Base-by-base conservation (phyloP, 2,329 filamentous ascomycete species). In the Colletotrichum scovillei region DNA sequence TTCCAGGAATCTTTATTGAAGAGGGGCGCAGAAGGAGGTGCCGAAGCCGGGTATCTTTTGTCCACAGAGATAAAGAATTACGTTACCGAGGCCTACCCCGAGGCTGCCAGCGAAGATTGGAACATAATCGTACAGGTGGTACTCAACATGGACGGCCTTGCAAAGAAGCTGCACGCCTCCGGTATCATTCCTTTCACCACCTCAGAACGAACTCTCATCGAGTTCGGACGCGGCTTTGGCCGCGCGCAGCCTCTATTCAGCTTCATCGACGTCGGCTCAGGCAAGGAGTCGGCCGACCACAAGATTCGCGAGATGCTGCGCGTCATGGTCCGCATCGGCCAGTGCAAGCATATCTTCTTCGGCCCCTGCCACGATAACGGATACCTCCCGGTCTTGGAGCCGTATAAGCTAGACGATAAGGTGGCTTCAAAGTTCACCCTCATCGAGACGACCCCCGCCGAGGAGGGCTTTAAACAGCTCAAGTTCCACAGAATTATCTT, bases 301-400 rank as follows among this genome's bases (percentile, higher is more conserved):
- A 82, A 81, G 69, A 79, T 81, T 46, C 78, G 80, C 11, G 80
- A 81, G 76, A 78, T 80, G 49, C 76, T 82, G 58, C 78, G 82
- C 38, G 53, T 81, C 30, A 82, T 82, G 81, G 76, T 79, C 22
- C 78, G 77, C 56, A 75, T 79, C 35, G 74, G 76, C 11, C 78
- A 81, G 55, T 82, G 81, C 77, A 77, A 77, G 12, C 78, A 78
- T 55, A 76, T 83, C 24, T 76, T 82, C 67, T 78, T 82, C 30
- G 81, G 77, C 0, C 80, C 79, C 2, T 82, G 80, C 60, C 78
- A 79, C 59, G 81, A 83, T 72, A 81, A 80, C 28, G 81, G 80
- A 38, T 83, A 82, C n/a, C 74, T 81, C 12, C 78, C 78, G 5
- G 77, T 81, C 46, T 73, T 82, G 4, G 78, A 80, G 52, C 79